These are phyloP conservation scores for Phytophthora litchii DNA, from an alignment of 352 stramenopile species.

Conservation along the genomic window DNA sequence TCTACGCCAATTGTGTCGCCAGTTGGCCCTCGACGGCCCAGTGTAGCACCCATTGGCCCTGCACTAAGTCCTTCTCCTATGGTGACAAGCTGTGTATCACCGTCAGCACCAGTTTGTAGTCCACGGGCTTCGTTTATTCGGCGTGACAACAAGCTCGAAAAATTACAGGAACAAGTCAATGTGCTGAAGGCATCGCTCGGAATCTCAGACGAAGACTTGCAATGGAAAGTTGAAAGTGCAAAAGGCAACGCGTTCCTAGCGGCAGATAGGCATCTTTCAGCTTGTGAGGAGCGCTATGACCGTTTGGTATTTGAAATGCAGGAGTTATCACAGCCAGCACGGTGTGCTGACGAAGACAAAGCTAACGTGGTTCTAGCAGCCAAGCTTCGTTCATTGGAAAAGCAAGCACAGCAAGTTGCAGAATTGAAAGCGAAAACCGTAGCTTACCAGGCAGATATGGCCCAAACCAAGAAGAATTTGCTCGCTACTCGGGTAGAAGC, in stretches of 20 bases:
- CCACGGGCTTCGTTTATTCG: conserved; percentile 41
- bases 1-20: conserved; percentile 55
- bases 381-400: conserved; percentile 45
- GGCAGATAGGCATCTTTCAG: conserved; percentile 53
- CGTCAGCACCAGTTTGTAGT: conserved; percentile 2
- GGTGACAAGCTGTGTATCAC: not conserved
- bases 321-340: conserved; percentile 53
- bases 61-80: conserved; percentile 1
- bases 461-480: conserved; percentile 51
- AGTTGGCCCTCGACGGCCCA: conserved; percentile 41
- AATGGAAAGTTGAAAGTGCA: conserved; percentile 80
- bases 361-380: conserved; percentile 49
- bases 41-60: conserved; percentile 55
- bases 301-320: conserved; percentile 70
- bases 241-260: conserved; percentile 77
- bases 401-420: conserved; percentile 44
- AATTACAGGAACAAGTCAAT: conserved; percentile 73
- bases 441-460: conserved; percentile 42
- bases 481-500: conserved; percentile 43
- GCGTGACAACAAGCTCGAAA: conserved; percentile 64
- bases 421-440: conserved; percentile 46
- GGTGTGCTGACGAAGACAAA: conserved; percentile 51
- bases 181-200: conserved; percentile 77
- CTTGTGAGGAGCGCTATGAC: conserved; percentile 74
- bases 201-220: conserved; percentile 76